These are phyloP conservation scores for Podaxis pistillaris DNA, from an alignment of 768 basidiomycete species.

Conservation along the genomic window DNA sequence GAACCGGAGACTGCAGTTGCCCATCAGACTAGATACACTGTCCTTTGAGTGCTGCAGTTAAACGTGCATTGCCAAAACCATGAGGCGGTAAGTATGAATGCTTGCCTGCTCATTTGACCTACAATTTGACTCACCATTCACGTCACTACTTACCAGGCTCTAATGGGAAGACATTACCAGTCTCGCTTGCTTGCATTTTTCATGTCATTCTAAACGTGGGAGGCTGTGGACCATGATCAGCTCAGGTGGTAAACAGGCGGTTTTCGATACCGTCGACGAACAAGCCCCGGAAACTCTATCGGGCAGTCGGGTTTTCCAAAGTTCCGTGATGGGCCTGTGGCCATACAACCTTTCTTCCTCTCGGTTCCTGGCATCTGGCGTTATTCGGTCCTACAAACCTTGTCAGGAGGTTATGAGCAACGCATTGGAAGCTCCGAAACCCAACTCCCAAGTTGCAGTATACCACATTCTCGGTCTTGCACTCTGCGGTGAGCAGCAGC, in stretches of 20 bases:
- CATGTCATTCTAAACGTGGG: constrained; percentile 7
- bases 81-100: background rate
- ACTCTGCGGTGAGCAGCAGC: background rate
- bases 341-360: constrained; percentile 4
- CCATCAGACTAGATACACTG: background rate
- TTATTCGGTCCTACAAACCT: constrained; percentile 8
- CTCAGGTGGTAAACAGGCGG: background rate
- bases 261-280: background rate
- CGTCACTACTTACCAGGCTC: background rate
- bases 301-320: constrained; percentile 13
- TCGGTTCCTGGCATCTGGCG: constrained; percentile 7
- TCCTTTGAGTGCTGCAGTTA: background rate
- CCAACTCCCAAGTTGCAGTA: background rate
- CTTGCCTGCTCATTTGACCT: background rate
- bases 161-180: background rate
- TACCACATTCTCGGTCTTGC: background rate
- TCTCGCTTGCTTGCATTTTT: background rate
- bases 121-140: background rate
- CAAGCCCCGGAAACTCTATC: constrained; percentile 5
- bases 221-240: background rate
- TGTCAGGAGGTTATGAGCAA: constrained; percentile 3
- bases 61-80: background rate
- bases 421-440: constrained; percentile 2
- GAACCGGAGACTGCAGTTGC: background rate
- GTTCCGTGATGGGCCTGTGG: constrained; percentile 15